Conservation (phyloP, 495 filamentous ascomycete species). For the Aspergillus mulundensis region DNA sequence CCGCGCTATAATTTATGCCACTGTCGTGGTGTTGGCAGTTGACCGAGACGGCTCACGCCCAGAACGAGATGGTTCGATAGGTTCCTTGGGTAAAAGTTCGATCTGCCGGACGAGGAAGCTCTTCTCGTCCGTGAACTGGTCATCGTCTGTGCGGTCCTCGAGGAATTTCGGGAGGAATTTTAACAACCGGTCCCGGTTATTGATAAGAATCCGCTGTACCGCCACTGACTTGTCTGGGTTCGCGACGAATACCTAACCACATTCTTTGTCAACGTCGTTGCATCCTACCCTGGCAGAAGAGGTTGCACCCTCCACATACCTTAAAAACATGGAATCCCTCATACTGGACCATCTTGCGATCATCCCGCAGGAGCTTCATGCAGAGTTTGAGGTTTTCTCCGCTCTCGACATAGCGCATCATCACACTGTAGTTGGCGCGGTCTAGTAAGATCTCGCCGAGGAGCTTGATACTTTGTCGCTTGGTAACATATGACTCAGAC, state of each 20-base stretch:
- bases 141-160: constrained; percentile 93
- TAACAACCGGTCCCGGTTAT: constrained; percentile 87
- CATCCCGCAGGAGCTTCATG: constrained; percentile 93
- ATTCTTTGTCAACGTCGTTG: constrained; percentile 21
- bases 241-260: constrained; percentile 81
- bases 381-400: constrained; percentile 94
- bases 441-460: constrained; percentile 93
- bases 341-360: constrained; percentile 98
- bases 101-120: constrained; percentile 96
- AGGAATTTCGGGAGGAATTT: constrained; percentile 87
- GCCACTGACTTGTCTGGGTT: constrained; percentile 93
- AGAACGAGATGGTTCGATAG: constrained; percentile 47
- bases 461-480: constrained; percentile 95
- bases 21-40: constrained; percentile 33
- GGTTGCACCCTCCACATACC: constrained; percentile 39
- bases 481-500: constrained; percentile 95
- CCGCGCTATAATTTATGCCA: constrained; percentile 17
- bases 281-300: not conserved
- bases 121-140: constrained; percentile 97
- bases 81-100: constrained; percentile 65
- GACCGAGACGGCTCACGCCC: constrained; percentile 29
- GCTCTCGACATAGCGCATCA: constrained; percentile 94
- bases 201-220: constrained; percentile 90
- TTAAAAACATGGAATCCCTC: constrained; percentile 99
- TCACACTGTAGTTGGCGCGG: constrained; percentile 93